Evolutionary conservation across 108 stramenopile genomes (phyloP).

Genomic region (Thalassiosira profunda): DNA sequence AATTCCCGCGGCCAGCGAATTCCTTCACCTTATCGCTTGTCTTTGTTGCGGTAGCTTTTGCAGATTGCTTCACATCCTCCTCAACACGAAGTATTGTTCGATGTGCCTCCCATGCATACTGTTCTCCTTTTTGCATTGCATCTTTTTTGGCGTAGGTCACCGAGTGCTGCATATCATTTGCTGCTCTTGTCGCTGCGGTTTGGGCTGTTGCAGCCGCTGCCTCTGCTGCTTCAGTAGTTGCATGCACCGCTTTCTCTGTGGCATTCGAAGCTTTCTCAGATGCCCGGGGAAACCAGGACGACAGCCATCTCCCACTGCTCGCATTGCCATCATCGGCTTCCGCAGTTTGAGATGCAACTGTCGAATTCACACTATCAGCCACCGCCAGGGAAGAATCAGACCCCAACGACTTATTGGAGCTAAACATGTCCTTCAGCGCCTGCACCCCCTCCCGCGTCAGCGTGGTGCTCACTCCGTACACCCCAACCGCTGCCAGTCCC

Average conservation of each 20-base stretch:
- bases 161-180: conserved; percentile 1
- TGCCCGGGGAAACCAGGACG: no score
- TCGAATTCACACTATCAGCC: no score
- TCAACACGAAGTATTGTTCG: background rate
- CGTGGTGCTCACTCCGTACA: conserved; percentile 72
- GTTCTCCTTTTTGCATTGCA: background rate
- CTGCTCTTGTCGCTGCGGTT: background rate
- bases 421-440: conserved; percentile 23
- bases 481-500: conserved; percentile 69
- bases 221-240: conserved; percentile 1
- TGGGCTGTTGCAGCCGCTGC: background rate
- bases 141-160: background rate
- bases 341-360: background rate
- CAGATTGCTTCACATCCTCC: background rate
- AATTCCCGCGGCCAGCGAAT: no score
- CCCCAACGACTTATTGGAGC: background rate
- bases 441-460: conserved; percentile 58
- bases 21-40: background rate
- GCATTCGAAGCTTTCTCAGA: no score
- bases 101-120: conserved; percentile 16
- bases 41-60: background rate
- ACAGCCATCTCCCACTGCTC: no score
- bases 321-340: no score
- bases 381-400: no score
- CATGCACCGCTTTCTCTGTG: background rate